phyloP scores from a whole-genome alignment of 495 filamentous ascomycete species.

The Hamigera avellanea region DNA sequence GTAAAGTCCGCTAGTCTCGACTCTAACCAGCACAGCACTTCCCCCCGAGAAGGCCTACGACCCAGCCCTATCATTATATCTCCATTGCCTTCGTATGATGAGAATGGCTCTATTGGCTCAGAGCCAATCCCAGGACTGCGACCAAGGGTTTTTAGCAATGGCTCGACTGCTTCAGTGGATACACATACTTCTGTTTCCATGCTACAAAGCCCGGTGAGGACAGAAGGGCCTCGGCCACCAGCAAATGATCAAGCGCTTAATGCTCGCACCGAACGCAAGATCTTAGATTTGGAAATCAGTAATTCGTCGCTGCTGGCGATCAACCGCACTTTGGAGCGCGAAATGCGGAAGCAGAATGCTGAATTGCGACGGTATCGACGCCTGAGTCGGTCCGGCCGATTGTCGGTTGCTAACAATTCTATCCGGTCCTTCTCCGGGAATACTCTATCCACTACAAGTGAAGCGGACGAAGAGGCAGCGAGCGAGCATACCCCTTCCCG shows the following conservation, averaged over 20 bases:
- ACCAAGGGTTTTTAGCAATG: slow-evolving; percentile 30
- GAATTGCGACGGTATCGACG: slow-evolving; percentile 78
- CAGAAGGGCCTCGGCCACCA: slow-evolving; percentile 35
- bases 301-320: slow-evolving; percentile 96
- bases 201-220: slow-evolving; percentile 33
- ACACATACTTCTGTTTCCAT: slow-evolving; percentile 12
- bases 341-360: slow-evolving; percentile 81
- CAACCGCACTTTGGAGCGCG: slow-evolving; percentile 82
- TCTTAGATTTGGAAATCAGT: slow-evolving; percentile 94
- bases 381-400: slow-evolving; percentile 61
- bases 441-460: slow-evolving; percentile 23
- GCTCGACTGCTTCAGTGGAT: slow-evolving; percentile 21
- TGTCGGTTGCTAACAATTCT: slow-evolving; percentile 43
- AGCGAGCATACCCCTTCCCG: slow-evolving; percentile 20
- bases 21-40: slow-evolving; percentile 11
- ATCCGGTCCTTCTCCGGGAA: slow-evolving; percentile 30
- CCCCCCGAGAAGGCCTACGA: slow-evolving; percentile 16
- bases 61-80: slow-evolving; percentile 25
- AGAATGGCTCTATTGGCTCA: slow-evolving; percentile 12
- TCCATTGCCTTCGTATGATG: slow-evolving; percentile 11
- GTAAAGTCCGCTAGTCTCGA: slow-evolving; percentile 31
- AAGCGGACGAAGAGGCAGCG: slow-evolving; percentile 25
- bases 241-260: slow-evolving; percentile 63
- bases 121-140: slow-evolving; percentile 23
- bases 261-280: slow-evolving; percentile 85